phyloP scores from a whole-genome alignment of 805 yeast genomes.

The Monosporozyma aquatica region DNA sequence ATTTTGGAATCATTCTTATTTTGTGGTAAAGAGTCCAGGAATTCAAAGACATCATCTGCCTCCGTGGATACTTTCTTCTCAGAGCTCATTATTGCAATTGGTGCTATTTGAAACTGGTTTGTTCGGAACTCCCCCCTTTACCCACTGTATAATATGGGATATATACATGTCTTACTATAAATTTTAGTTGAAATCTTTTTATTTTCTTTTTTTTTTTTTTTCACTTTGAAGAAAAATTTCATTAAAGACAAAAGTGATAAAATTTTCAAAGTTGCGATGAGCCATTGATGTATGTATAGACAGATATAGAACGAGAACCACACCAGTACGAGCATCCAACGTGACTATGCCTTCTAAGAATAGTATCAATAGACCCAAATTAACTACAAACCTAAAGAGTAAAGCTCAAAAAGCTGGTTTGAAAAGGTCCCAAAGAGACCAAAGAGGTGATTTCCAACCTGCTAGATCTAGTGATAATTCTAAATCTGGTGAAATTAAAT shows the following conservation, averaged over 20 bases:
- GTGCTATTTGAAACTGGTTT: too few relatives aligned
- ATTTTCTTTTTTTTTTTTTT: neutral
- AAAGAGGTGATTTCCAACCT: constrained; percentile 34
- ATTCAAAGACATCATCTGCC: constrained; percentile 70
- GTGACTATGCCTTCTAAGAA: constrained; percentile 70
- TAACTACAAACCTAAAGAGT: constrained; percentile 41
- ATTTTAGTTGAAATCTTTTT: neutral
- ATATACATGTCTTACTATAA: neutral
- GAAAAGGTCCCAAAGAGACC: constrained; percentile 47
- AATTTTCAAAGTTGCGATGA: too few relatives aligned
- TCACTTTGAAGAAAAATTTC: neutral
- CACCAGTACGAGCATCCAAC: too few relatives aligned
- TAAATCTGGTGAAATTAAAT: constrained; percentile 34
- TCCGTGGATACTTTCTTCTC: constrained; percentile 29
- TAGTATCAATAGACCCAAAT: constrained; percentile 73
- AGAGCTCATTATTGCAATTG: neutral
- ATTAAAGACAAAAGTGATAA: too few relatives aligned
- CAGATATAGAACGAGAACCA: too few relatives aligned
- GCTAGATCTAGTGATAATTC: constrained; percentile 39
- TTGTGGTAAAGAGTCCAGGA: constrained; percentile 71
- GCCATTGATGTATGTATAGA: too few relatives aligned
- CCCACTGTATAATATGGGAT: too few relatives aligned
- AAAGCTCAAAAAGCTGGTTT: constrained; percentile 43
- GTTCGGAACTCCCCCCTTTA: too few relatives aligned
- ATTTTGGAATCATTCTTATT: constrained; percentile 30